Evolutionary conservation across 1,284 basidiomycete genomes (phyloP).

Genomic region (Ustilago tritici): DNA sequence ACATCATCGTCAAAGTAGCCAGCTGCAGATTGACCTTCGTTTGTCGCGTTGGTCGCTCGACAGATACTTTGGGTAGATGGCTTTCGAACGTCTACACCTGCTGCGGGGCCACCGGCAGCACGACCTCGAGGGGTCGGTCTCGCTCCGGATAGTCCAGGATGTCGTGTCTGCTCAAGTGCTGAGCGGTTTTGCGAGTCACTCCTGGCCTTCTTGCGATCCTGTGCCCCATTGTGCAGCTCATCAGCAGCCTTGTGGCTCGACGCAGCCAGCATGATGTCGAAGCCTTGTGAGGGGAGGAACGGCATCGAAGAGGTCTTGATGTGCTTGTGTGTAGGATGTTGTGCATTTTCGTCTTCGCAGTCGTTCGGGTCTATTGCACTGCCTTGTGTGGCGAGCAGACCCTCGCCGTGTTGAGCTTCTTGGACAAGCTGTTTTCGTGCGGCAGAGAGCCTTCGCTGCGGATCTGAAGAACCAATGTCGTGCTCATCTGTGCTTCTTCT

Average conservation of each 20-base stretch:
- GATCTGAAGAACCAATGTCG: background rate
- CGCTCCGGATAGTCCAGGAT: constrained; percentile 36
- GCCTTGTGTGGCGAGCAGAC: constrained; percentile 12
- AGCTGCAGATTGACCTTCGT: background rate
- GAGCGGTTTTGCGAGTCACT: constrained; percentile 19
- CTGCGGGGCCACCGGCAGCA: constrained; percentile 35
- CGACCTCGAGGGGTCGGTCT: constrained; percentile 21
- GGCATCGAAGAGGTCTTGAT: constrained; percentile 39
- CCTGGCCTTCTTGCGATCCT: constrained; percentile 7
- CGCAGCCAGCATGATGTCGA: constrained; percentile 18
- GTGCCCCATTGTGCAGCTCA: constrained; percentile 10
- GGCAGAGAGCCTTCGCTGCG: constrained; percentile 15
- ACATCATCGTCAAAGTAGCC: constrained; percentile 19
- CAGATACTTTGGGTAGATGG: constrained; percentile 21
- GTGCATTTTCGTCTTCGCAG: background rate
- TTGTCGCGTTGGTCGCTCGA: constrained; percentile 4
- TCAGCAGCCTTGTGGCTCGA: constrained; percentile 12
- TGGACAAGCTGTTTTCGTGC: constrained; percentile 20
- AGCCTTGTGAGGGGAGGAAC: constrained; percentile 32
- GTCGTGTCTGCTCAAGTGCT: constrained; percentile 26
- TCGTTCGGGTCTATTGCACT: constrained; percentile 19
- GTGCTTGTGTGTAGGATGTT: constrained; percentile 17
- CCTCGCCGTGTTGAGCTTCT: constrained; percentile 16
- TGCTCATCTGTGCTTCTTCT: background rate
- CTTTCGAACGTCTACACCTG: constrained; percentile 25